A percentile compares a stretch with the other conserved stretches of the same genome.
Conservation (phyloP, 768 basidiomycete species). For the Roridomyces roridus region DNA sequence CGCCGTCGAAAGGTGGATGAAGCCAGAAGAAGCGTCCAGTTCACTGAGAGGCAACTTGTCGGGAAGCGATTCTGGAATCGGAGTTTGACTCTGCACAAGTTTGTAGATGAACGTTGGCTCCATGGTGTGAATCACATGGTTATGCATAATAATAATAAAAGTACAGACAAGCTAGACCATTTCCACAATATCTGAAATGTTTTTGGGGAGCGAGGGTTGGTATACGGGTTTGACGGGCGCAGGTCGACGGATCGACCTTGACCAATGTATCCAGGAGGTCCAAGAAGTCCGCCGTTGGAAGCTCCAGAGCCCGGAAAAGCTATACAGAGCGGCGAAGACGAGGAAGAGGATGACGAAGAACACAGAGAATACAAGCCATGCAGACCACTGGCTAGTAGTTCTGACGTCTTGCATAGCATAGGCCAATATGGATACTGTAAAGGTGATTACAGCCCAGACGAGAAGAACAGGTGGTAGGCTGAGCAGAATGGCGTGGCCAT, state of each 20-base stretch:
- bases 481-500: constrained; percentile 57
- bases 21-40: constrained; percentile 52
- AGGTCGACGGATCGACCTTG: neutral
- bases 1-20: constrained; percentile 65
- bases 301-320: constrained; percentile 58
- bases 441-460: constrained; percentile 59
- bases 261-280: constrained; percentile 1
- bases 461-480: constrained; percentile 61
- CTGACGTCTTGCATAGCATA: constrained; percentile 47
- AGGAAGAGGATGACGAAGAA: constrained; percentile 46
- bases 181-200: constrained; percentile 19
- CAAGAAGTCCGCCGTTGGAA: constrained; percentile 36
- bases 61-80: constrained; percentile 51
- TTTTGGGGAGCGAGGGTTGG: neutral
- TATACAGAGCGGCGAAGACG: constrained; percentile 49
- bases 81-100: constrained; percentile 50
- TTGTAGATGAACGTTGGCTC: constrained; percentile 67
- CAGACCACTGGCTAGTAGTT: constrained; percentile 35
- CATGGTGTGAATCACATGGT: constrained; percentile 12
- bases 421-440: constrained; percentile 51
- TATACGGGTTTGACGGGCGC: neutral
- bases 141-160: neutral
- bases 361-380: constrained; percentile 47
- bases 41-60: constrained; percentile 54
- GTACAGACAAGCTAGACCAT: neutral